Base-by-base conservation (phyloP, 2,329 filamentous ascomycete species). In the Mycosphaerella sp. region DNA sequence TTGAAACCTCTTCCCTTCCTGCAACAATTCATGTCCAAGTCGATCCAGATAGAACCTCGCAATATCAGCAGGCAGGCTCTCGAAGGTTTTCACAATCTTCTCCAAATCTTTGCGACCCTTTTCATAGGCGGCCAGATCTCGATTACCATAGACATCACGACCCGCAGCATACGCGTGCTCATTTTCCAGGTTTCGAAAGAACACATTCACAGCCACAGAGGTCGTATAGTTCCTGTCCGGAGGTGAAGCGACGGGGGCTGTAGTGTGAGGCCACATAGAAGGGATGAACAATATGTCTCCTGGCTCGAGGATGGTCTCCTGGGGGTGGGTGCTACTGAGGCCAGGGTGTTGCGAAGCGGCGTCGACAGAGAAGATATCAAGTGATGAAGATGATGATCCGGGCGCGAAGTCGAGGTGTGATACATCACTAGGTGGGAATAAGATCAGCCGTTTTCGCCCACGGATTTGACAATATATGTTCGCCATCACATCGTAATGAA, bases 401-500 rank as follows among this genome's bases (percentile, higher is more conserved):
- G 89, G 80, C 0, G 82, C 79, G 65, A 95, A 86, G 2, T 79
- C 77, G 0, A 95, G 75, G 32, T 80, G 71, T 16, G 75, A 74
- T 14, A 93, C 81, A 62, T 95, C 88, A 2, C 76, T 73, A 0
- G 90, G 89, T 1, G 87, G 88, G 65, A 89, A 95, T 1, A 95
- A 75, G 4, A 88, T 69, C 52, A 94, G 75, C 25, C 79, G 78
- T 65, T 93, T 94, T 1, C 78, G 76, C 4, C 89, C 89, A 34
- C 73, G 71, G 45, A 95, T 77, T 65, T 95, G 89, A 62, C 84
- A 89, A 54, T 93, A 84, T 3, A 95, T 75, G 62, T 95, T 95
- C 44, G 88, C 87, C 78, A 94, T 89, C 13, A 93, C 87, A 70
- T 94, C 87, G 71, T 93, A 94, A 68, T 94, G 88, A 28, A 95